phyloP scores from a whole-genome alignment of 2,329 filamentous ascomycete genomes.

The Fusarium euwallaceae region DNA sequence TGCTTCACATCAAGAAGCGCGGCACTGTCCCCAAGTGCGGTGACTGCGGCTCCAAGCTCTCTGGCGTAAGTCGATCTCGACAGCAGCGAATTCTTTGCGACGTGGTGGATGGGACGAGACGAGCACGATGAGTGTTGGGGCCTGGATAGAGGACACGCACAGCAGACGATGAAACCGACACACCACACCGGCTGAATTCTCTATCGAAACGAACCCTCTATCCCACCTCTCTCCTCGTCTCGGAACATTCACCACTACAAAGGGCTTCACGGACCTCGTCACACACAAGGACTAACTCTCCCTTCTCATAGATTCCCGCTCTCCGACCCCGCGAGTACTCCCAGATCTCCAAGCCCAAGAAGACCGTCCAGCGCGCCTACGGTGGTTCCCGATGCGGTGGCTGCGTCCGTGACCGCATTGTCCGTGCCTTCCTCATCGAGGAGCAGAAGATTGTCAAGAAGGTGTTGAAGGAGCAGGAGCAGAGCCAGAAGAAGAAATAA shows the following conservation, averaged over 20 bases:
- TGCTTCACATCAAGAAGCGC: constrained; percentile 99
- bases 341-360: constrained; percentile 97
- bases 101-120: constrained; percentile 30
- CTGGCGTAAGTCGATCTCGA: constrained; percentile 82
- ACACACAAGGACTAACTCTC: constrained; percentile 31
- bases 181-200: background rate
- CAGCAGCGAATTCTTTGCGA: constrained; percentile 29
- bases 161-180: background rate
- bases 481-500: constrained; percentile 77
- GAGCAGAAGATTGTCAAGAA: constrained; percentile 99
- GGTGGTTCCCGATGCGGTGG: constrained; percentile 98
- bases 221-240: constrained; percentile 5
- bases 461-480: constrained; percentile 99
- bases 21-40: constrained; percentile 98
- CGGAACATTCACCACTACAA: constrained; percentile 16
- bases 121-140: constrained; percentile 17
- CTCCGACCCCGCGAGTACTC: constrained; percentile 99
- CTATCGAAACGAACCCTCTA: background rate
- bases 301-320: constrained; percentile 79
- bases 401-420: constrained; percentile 98
- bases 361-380: constrained; percentile 99
- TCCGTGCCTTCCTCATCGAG: constrained; percentile 99
- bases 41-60: constrained; percentile 98
- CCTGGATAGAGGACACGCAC: constrained; percentile 3
- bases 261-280: background rate